Evolutionary conservation across 345 rosid species (phyloP).

Genomic region (Acer campestre): DNA sequence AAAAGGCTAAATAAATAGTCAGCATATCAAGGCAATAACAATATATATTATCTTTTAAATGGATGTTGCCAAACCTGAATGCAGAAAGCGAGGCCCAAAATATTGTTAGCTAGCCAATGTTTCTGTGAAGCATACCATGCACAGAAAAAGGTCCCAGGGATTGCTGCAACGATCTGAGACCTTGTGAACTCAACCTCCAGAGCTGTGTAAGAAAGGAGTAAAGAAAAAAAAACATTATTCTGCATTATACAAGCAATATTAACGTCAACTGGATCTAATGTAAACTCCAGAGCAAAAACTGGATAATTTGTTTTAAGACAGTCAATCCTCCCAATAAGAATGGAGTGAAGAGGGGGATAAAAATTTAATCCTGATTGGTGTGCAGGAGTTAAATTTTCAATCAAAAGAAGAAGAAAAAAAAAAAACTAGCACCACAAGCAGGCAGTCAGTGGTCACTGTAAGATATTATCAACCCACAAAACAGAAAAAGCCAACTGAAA

Average conservation of each 20-base stretch:
- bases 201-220: constrained; percentile 63
- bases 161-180: constrained; percentile 89
- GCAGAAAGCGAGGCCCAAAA: constrained; percentile 93
- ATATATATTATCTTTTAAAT: not conserved
- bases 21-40: not conserved
- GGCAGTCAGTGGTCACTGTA: not conserved
- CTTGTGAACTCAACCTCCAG: constrained; percentile 94
- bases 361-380: not conserved
- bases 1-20: not conserved
- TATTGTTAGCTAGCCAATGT: constrained; percentile 98
- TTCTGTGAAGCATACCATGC: constrained; percentile 98
- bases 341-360: not conserved
- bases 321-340: not conserved
- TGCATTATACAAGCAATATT: constrained; percentile 39
- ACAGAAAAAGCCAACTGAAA: not conserved
- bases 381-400: not conserved
- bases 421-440: not conserved
- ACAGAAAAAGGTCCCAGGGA: constrained; percentile 96
- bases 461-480: not conserved
- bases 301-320: not conserved
- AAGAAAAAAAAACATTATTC: constrained; percentile 38
- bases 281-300: constrained; percentile 12
- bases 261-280: constrained; percentile 37
- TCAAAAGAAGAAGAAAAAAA: not conserved
- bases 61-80: constrained; percentile 74